Base-by-base conservation (phyloP, 164 flowering plant species). In the Berberis thunbergii region DNA sequence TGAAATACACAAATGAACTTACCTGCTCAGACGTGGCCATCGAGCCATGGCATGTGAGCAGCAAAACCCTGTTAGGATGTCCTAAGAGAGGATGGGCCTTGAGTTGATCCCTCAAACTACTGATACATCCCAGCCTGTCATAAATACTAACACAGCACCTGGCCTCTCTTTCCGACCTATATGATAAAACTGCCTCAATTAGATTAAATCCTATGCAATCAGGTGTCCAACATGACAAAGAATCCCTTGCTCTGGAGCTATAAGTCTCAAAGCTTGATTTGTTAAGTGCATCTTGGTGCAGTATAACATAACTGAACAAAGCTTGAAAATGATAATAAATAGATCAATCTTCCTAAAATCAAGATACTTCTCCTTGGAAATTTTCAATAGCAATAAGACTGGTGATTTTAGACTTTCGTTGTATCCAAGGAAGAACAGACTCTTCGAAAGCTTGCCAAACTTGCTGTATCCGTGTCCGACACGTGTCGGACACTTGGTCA, bases 71-170 rank as follows among this genome's bases (percentile, higher is more conserved):
- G 71, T 95, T 95, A 59, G 99, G 99, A 75, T 95, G 97, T 57
- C 99, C 99, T 67, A 95, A 66, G 60, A 89, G 87, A 45, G 99
- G 99, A 75, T 95, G 99, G 45, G 94, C 96, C 79, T 86, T 95
- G 67, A 91, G 67, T 72, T 91, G 97, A 78, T 95, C 97, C 76
- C 85, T 84, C 72, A 95, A 74, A 73, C 86, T 82, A 73, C 94
- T 95, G 64, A 95, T 95, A 80, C 99, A 70, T 95, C 99, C 99
- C 99, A 95, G 4, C 99, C 99, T 54, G 99, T 95, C 99, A 95
- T 86, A 71, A 95, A 95, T 65, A 95, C 97, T 68, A 95, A 76
- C 44, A 91, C 96, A 64, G 92, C 99, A 68, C 99, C 99, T 40
- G 89, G 83, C 5, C 96, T 78, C 74, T 95, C 99, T 73, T 95